phyloP scores from a whole-genome alignment of 345 rosid species.

The Euphorbia peplus region DNA sequence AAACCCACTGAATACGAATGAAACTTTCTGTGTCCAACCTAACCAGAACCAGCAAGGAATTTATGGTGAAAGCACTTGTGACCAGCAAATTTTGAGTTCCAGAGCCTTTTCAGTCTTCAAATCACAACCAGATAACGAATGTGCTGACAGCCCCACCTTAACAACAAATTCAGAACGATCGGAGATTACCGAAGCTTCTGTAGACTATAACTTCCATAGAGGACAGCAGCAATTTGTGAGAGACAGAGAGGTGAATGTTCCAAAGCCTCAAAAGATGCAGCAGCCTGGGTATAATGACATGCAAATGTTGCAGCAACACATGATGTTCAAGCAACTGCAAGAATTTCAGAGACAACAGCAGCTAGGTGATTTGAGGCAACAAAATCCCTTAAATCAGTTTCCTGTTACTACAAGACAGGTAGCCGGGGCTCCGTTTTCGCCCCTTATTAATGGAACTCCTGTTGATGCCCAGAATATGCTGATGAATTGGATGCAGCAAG shows the following conservation, averaged over 20 bases:
- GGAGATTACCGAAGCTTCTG: conserved; percentile 28
- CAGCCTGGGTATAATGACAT: conserved; percentile 54
- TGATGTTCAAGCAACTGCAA: conserved; percentile 64
- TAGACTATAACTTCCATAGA: conserved; percentile 36
- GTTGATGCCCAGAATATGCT: conserved; percentile 44
- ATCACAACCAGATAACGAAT: conserved; percentile 20
- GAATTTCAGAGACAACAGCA: conserved; percentile 70
- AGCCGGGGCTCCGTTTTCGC: conserved; percentile 37
- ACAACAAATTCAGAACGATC: conserved; percentile 24
- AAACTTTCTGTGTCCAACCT: conserved; percentile 14
- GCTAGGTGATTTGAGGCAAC: conserved; percentile 43
- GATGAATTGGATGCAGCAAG: conserved; percentile 40
- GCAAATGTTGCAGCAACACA: conserved; percentile 66
- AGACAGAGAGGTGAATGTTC: conserved; percentile 28
- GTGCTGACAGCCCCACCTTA: conserved; percentile 24
- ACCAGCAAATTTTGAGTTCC: conserved; percentile 18
- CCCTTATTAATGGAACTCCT: conserved; percentile 54
- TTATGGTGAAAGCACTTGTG: conserved; percentile 16
- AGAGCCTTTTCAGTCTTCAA: conserved; percentile 19
- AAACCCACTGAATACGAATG: conserved; percentile 25
- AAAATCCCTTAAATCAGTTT: conserved; percentile 42
- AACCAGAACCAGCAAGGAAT: conserved; percentile 17
- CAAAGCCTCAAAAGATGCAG: conserved; percentile 42
- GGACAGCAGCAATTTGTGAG: conserved; percentile 39
- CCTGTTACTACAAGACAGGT: conserved; percentile 40